phyloP scores from a whole-genome alignment of 2,329 filamentous ascomycete species.

The Exophiala oligosperma region DNA sequence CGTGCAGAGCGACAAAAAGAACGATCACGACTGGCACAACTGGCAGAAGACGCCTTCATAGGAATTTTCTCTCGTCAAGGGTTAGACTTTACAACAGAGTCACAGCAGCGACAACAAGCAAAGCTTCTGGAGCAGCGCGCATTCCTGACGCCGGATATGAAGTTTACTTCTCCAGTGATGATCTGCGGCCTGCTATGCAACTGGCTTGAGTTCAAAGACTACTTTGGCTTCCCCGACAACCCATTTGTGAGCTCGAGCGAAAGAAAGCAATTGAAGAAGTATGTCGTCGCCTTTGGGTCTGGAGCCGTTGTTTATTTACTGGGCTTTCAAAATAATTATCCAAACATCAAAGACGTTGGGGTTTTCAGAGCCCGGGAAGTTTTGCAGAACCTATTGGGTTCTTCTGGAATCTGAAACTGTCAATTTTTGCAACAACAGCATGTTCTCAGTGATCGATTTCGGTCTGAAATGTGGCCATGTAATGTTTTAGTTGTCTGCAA shows the following conservation, averaged over 20 bases:
- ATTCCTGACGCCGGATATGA: neutral
- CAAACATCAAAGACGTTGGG: too few species aligned
- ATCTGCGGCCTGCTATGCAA: conserved; percentile 1
- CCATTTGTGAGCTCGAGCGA: conserved; percentile 2
- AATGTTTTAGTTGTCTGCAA: too few species aligned
- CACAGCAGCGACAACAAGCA: neutral
- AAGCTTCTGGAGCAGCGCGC: neutral
- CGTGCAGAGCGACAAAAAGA: neutral
- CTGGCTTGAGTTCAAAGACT: conserved; percentile 9
- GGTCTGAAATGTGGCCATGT: too few species aligned
- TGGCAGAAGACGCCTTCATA: neutral
- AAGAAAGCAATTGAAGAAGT: conserved; percentile 4
- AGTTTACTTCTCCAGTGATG: neutral
- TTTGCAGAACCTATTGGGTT: too few species aligned
- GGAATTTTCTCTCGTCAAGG: neutral
- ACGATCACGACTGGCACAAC: neutral
- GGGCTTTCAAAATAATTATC: neutral
- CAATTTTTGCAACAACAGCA: too few species aligned
- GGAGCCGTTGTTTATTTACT: neutral
- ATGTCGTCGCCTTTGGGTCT: neutral
- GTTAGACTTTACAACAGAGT: neutral
- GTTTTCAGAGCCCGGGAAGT: too few species aligned
- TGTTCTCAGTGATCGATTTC: too few species aligned
- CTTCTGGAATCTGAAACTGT: too few species aligned
- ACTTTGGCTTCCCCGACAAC: conserved; percentile 5